Evolutionary conservation across 1,139 yeast genomes (phyloP).

Genomic region (Schizosaccharomyces versatilis): DNA sequence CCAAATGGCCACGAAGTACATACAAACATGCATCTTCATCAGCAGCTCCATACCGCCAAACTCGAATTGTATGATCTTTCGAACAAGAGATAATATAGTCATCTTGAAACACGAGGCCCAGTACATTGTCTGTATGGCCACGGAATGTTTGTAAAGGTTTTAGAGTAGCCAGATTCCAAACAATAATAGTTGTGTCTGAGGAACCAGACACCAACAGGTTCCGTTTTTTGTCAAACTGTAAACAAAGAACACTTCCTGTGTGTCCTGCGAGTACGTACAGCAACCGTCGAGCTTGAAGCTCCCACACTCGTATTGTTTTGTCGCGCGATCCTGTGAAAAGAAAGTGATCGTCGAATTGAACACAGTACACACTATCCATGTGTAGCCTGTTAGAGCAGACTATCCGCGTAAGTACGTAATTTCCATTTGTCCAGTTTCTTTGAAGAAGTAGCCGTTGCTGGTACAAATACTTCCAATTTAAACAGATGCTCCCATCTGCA

Average conservation of each 20-base stretch:
- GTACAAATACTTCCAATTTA: slow-evolving; percentile 10
- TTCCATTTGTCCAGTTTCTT: slow-evolving; percentile 10
- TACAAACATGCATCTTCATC: slow-evolving; percentile 5
- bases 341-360: slow-evolving; percentile 13
- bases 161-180: slow-evolving; percentile 35
- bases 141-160: slow-evolving; percentile 42
- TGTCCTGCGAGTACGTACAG: slow-evolving; percentile 8
- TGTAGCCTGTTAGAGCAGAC: not conserved
- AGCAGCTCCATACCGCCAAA: slow-evolving; percentile 6
- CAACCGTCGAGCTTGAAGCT: slow-evolving; percentile 5
- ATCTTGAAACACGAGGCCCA: slow-evolving; percentile 7
- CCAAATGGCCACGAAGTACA: slow-evolving; percentile 10
- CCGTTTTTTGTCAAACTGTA: slow-evolving; percentile 8
- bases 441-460: slow-evolving; percentile 8
- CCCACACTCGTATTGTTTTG: slow-evolving; percentile 9
- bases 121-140: slow-evolving; percentile 26
- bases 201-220: slow-evolving; percentile 15
- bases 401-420: slow-evolving; percentile 4
- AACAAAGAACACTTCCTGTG: slow-evolving; percentile 9
- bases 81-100: slow-evolving; percentile 10
- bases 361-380: slow-evolving; percentile 7
- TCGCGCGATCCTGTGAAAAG: slow-evolving; percentile 12
- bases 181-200: slow-evolving; percentile 18
- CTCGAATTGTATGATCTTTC: slow-evolving; percentile 10
- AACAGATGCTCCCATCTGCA: not conserved